A percentile compares a stretch with the other conserved stretches of the same genome.
These are phyloP conservation scores for Echinosophora koreensis DNA, from an alignment of 306 rosid genomes.

Conservation along the genomic window DNA sequence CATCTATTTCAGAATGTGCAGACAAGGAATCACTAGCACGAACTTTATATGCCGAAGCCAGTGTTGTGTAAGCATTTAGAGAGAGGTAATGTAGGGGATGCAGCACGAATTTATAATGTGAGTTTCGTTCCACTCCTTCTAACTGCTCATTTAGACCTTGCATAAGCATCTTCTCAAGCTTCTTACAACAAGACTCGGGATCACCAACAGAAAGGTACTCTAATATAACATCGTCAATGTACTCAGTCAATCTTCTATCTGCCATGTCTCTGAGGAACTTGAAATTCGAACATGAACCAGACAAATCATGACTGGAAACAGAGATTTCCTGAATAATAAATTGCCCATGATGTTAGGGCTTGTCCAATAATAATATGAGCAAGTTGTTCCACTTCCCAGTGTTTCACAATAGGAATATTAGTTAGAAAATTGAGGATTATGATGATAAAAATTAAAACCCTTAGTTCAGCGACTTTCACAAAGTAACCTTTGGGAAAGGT, in stretches of 20 bases:
- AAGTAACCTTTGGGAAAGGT: conserved; percentile 23
- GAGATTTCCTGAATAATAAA: conserved; percentile 65
- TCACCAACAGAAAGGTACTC: conserved; percentile 68
- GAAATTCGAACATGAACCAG: conserved; percentile 44
- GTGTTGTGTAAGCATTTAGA: conserved; percentile 69
- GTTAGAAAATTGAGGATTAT: conserved; percentile 9
- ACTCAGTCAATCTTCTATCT: conserved; percentile 53
- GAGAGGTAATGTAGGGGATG: conserved; percentile 73
- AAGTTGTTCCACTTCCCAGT: not conserved
- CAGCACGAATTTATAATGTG: conserved; percentile 55
- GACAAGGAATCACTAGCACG: conserved; percentile 55
- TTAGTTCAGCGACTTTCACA: not conserved
- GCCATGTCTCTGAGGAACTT: conserved; percentile 48
- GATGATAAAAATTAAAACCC: conserved; percentile 2
- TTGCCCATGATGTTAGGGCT: conserved; percentile 31
- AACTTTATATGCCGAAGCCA: conserved; percentile 77
- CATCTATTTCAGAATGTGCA: conserved; percentile 40
- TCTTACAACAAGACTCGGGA: conserved; percentile 63
- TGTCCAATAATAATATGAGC: not conserved
- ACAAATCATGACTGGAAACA: conserved; percentile 39
- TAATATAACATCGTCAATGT: conserved; percentile 58
- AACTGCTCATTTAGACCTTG: conserved; percentile 54
- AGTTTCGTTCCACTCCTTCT: conserved; percentile 50
- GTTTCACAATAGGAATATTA: not conserved
- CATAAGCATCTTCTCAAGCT: conserved; percentile 63